phyloP scores from a whole-genome alignment of 208 protist genomes.

The Trypanosoma boissoni region DNA sequence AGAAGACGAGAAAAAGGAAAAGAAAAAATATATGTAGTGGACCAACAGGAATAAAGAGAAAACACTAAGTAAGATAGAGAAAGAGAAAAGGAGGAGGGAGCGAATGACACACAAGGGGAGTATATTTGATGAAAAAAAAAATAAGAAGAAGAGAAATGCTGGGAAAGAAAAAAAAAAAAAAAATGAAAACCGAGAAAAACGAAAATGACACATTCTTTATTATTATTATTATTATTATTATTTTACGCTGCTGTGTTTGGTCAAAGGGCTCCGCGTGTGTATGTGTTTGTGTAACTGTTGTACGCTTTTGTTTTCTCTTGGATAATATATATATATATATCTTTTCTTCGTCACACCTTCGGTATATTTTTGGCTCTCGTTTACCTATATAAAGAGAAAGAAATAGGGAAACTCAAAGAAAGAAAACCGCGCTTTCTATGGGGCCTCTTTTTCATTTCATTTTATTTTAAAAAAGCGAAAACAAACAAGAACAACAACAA shows the following conservation, averaged over 20 bases:
- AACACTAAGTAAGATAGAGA: background rate
- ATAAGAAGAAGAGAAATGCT: too few species aligned
- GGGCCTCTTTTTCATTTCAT: conserved; percentile 4
- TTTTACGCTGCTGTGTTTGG: too few species aligned
- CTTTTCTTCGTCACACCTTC: background rate
- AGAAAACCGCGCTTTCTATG: too few species aligned
- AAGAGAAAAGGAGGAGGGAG: conserved; percentile 9
- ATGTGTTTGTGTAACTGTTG: too few species aligned
- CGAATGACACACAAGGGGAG: background rate
- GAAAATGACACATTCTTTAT: background rate
- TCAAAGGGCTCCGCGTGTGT: too few species aligned
- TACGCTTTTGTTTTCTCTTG: too few species aligned
- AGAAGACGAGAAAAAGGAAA: background rate
- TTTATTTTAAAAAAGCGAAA: conserved; percentile 2
- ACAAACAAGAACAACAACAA: conserved; percentile 1
- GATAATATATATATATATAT: conserved; percentile 18
- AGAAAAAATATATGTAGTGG: background rate
- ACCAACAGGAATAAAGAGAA: conserved; percentile 12
- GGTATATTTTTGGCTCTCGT: conserved; percentile 10
- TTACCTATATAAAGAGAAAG: background rate
- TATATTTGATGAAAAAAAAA: too few species aligned
- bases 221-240: too few species aligned
- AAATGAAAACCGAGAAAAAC: background rate
- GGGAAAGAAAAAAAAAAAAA: conserved; percentile 12
- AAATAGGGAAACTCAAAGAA: too few species aligned